Evolutionary conservation across 2,329 filamentous ascomycete species (phyloP), one percentile per base, ranked within the genome.

Genomic region (Aspergillus phoenicis): DNA sequence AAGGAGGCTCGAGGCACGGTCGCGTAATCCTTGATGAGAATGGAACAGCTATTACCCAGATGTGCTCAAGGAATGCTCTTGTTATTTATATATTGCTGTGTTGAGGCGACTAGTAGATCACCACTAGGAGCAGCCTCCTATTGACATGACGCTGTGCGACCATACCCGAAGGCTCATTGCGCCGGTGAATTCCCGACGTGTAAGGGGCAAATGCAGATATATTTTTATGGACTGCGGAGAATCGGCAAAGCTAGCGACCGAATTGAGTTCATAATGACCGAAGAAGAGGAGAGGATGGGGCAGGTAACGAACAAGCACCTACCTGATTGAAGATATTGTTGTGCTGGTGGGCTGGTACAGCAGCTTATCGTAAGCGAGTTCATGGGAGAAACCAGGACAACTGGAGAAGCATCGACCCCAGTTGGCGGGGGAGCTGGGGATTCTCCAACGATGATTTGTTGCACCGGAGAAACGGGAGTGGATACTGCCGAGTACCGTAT

Each of bases 171-270:
- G n/a, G 33, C 60, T 63, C 54, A 60, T 59, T 65, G 65, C 56
- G 65, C 69, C 66, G 67, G 62, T 62, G 60, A 70, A 66, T 68
- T 45, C 58, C 66, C 65, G 70, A 52, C 43, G 55, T 57, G 51
- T 49, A 62, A 60, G 60, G 59, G 60, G 52, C 30, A 11, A 10
- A 43, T 4, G 24, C 33, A 33, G 17, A 26, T 51, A 33, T 48
- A 53, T 26, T 36, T 7, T 30, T 43, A 6, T 17, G 33, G 43
- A 13, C 20, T 56, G 53, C 53, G 39, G 53, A 39, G 53, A 47
- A 56, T 28, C 7, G 45, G 30, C 26, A 17, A 24, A 49, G 15
- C 45, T 49, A 49, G 24, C 22, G 26, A 49, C 24, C 10, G 45
- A 8, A 30, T 49, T 49, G 47, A 30, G 47, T 30, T 30, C 26